Evolutionary conservation across 2,329 filamentous ascomycete species (phyloP).

Genomic region (Curvularia verruculosa): DNA sequence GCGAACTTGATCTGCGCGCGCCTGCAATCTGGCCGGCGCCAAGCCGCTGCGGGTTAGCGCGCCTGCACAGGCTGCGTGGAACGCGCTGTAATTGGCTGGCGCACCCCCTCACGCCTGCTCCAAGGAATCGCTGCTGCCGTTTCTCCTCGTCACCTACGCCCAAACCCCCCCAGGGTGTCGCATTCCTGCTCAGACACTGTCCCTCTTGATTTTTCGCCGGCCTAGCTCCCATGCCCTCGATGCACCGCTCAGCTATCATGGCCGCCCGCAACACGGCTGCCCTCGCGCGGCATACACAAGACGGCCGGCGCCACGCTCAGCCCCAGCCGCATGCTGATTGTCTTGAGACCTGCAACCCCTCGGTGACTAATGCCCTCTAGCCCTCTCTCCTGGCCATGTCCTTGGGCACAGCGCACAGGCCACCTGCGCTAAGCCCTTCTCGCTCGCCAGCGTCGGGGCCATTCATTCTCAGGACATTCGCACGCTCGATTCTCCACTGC

Average conservation of each 20-base stretch:
- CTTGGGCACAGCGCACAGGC: constrained; percentile 13
- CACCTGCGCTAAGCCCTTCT: constrained; percentile 15
- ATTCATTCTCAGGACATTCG: constrained; percentile 24
- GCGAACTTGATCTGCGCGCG: constrained; percentile 31
- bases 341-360: constrained; percentile 14
- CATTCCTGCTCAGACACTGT: constrained; percentile 9
- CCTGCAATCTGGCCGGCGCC: constrained; percentile 12
- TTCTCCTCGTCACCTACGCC: constrained; percentile 17
- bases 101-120: not conserved
- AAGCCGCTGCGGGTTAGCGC: constrained; percentile 4
- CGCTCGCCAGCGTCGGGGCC: constrained; percentile 20
- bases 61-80: constrained; percentile 5
- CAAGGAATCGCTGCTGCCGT: constrained; percentile 13
- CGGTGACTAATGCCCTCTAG: constrained; percentile 27
- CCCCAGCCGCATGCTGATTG: constrained; percentile 9
- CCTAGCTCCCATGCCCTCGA: not conserved
- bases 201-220: constrained; percentile 2
- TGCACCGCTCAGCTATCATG: not conserved
- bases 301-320: not conserved
- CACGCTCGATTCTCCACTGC: constrained; percentile 28
- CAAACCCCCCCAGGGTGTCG: constrained; percentile 10
- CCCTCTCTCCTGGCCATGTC: constrained; percentile 19
- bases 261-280: too few relatives aligned
- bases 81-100: constrained; percentile 6
- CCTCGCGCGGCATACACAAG: not conserved